A percentile compares a stretch with the other conserved stretches of the same genome.
Conservation (phyloP, 176 grass and related monocot species). For the Raddia distichophylla region DNA sequence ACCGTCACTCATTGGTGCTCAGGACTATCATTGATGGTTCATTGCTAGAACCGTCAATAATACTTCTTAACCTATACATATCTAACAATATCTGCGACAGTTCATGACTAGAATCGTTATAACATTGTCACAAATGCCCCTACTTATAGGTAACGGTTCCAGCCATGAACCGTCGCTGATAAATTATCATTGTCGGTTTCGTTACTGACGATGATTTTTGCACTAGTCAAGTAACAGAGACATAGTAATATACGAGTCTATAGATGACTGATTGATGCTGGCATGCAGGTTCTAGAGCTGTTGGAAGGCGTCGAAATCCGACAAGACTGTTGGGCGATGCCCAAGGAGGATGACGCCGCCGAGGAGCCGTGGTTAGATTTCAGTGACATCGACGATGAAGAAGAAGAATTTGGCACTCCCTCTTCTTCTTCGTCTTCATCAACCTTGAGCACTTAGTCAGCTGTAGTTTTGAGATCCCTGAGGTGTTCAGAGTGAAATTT, state of each 20-base stretch:
- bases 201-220: too few species aligned
- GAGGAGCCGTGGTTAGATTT: slow-evolving; percentile 67
- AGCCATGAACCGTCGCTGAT: too few species aligned
- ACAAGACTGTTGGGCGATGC: slow-evolving; percentile 78
- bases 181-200: too few species aligned
- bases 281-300: slow-evolving; percentile 93
- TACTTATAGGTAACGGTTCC: too few species aligned
- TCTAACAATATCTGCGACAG: too few species aligned
- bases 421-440: slow-evolving; percentile 59
- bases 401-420: slow-evolving; percentile 28
- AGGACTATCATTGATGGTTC: too few species aligned
- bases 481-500: neutral
- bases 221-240: neutral
- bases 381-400: slow-evolving; percentile 47
- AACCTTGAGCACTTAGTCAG: slow-evolving; percentile 43
- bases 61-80: too few species aligned
- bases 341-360: slow-evolving; percentile 40
- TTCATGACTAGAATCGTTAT: too few species aligned
- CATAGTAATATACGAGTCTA: neutral
- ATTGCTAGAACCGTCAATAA: too few species aligned
- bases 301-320: slow-evolving; percentile 71
- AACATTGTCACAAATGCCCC: too few species aligned
- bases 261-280: neutral
- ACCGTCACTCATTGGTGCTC: too few species aligned
- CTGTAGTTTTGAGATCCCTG: neutral